Conservation (phyloP, 805 yeast species). For the Spathaspora passalidarum region DNA sequence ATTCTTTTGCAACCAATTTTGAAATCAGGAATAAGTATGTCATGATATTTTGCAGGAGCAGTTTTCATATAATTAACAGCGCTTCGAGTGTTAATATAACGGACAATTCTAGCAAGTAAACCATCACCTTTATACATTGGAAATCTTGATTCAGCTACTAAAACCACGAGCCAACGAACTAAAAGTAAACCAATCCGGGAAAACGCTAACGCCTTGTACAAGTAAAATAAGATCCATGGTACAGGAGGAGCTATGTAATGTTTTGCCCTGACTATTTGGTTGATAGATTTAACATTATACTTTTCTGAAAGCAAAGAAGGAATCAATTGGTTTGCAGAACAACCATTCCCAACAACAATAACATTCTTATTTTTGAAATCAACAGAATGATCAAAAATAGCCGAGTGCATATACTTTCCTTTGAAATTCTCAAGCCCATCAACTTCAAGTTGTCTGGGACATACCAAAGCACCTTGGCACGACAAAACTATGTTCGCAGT, state of each 20-base stretch:
- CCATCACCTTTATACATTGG: constrained; percentile 35
- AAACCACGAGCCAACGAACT: constrained; percentile 25
- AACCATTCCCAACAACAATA: constrained; percentile 41
- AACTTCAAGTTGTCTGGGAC: constrained; percentile 27
- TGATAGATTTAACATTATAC: constrained; percentile 22
- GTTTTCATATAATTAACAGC: constrained; percentile 24
- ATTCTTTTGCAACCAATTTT: constrained; percentile 42
- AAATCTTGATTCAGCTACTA: constrained; percentile 30
- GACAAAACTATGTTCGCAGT: constrained; percentile 22
- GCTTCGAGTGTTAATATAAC: constrained; percentile 20
- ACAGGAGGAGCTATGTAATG: constrained; percentile 40
- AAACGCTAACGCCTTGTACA: constrained; percentile 23
- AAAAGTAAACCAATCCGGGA: constrained; percentile 26
- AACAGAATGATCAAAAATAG: constrained; percentile 33
- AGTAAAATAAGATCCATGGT: constrained; percentile 17
- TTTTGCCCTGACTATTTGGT: constrained; percentile 33
- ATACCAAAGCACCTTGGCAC: constrained; percentile 37
- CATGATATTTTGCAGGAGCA: constrained; percentile 33
- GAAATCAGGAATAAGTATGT: constrained; percentile 31
- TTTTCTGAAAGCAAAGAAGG: constrained; percentile 28
- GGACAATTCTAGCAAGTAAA: constrained; percentile 20
- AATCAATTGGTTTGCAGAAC: constrained; percentile 40
- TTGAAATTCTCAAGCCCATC: constrained; percentile 33
- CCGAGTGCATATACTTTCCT: constrained; percentile 41
- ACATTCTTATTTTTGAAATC: constrained; percentile 33